These are phyloP conservation scores for Stemphylium beticola DNA, from an alignment of 2,329 filamentous ascomycete species.

Conservation along the genomic window DNA sequence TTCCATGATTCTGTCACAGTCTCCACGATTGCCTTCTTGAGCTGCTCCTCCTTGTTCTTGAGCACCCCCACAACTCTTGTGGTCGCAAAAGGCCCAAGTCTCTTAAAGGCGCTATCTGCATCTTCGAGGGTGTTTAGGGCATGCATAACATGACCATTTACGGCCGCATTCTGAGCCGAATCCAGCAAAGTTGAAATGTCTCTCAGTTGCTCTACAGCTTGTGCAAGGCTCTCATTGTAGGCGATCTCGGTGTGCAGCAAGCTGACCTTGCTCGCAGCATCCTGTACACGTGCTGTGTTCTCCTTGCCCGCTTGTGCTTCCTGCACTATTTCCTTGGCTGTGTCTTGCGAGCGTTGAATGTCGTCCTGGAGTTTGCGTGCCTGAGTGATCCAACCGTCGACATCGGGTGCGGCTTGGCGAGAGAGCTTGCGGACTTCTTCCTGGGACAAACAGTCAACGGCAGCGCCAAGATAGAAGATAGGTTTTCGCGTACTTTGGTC, in stretches of 20 bases:
- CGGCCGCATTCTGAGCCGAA: slow-evolving; percentile 53
- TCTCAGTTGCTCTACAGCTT: slow-evolving; percentile 58
- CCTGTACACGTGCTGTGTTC: slow-evolving; percentile 69
- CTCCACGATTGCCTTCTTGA: slow-evolving; percentile 70
- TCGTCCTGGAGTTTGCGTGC: slow-evolving; percentile 85
- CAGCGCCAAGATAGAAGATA: too few relatives aligned
- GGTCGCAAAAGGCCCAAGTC: slow-evolving; percentile 65
- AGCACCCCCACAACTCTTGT: slow-evolving; percentile 70
- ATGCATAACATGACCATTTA: slow-evolving; percentile 52
- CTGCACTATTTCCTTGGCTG: slow-evolving; percentile 80
- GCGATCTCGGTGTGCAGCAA: slow-evolving; percentile 65
- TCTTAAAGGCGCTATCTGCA: slow-evolving; percentile 61
- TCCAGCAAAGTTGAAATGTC: slow-evolving; percentile 58
- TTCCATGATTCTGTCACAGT: slow-evolving; percentile 75
- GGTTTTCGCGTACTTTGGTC: slow-evolving; percentile 54
- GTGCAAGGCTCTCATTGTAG: slow-evolving; percentile 62
- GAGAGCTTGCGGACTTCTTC: slow-evolving; percentile 77
- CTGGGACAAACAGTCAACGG: slow-evolving; percentile 49
- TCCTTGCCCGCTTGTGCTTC: slow-evolving; percentile 73
- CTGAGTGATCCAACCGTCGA: slow-evolving; percentile 84
- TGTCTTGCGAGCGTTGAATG: slow-evolving; percentile 77
- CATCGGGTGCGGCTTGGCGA: slow-evolving; percentile 75
- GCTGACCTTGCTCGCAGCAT: slow-evolving; percentile 61
- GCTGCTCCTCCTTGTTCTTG: slow-evolving; percentile 66
- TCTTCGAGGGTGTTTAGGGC: slow-evolving; percentile 59